A percentile compares a stretch with the other conserved stretches of the same genome.
Evolutionary conservation across 148 eudicot genomes (phyloP).

Genomic region (Cornus kousa): DNA sequence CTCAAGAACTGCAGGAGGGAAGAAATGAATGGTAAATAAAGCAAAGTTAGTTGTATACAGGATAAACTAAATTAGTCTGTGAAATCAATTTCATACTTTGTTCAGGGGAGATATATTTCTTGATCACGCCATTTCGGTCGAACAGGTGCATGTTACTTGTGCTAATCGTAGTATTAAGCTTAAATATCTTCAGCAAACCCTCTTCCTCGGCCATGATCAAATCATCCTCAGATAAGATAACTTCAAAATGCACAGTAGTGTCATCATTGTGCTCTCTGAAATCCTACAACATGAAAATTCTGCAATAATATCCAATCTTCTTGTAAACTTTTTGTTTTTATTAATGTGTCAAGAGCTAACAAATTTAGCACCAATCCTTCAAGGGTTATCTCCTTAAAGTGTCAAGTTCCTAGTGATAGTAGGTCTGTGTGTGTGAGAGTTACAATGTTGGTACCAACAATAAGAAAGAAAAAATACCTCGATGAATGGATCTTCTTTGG

Average conservation of each 20-base stretch:
- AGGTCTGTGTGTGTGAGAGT: too few relatives aligned
- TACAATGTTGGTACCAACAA: too few relatives aligned
- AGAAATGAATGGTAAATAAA: not conserved
- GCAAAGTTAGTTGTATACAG: not conserved
- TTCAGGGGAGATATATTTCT: slow-evolving; percentile 80
- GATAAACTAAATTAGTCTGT: not conserved
- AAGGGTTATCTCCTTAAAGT: too few relatives aligned
- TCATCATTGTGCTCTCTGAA: slow-evolving; percentile 43
- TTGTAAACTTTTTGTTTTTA: not conserved
- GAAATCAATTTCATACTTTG: slow-evolving; percentile 49
- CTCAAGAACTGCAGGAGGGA: slow-evolving; percentile 64
- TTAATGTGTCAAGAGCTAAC: not conserved
- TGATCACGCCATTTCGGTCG: slow-evolving; percentile 68
- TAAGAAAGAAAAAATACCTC: slow-evolving; percentile 27
- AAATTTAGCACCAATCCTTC: too few relatives aligned
- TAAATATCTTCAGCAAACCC: slow-evolving; percentile 89
- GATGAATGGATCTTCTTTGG: slow-evolving; percentile 65
- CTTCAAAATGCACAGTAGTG: slow-evolving; percentile 42
- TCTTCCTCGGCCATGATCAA: slow-evolving; percentile 62
- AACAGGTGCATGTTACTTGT: slow-evolving; percentile 97
- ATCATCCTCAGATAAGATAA: slow-evolving; percentile 45
- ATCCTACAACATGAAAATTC: slow-evolving; percentile 43
- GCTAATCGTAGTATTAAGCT: slow-evolving; percentile 70
- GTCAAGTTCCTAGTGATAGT: too few relatives aligned
- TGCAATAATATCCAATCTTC: not conserved